Conservation (phyloP, 441 rosid genomes). For the Melastoma candidum region DNA sequence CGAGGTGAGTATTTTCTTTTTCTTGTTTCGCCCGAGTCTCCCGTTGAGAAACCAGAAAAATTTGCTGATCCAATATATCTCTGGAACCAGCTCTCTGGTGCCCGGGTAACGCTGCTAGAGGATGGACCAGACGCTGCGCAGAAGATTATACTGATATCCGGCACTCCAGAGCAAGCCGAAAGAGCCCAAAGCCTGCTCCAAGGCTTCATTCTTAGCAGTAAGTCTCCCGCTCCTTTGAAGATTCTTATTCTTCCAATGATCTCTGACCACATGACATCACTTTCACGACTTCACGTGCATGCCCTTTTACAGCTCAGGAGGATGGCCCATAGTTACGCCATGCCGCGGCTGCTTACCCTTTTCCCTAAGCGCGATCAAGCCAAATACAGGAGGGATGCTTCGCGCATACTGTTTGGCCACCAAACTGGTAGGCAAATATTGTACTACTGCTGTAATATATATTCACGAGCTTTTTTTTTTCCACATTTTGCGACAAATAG, state of each 20-base stretch:
- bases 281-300: not conserved
- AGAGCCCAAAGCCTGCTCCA: conserved; percentile 96
- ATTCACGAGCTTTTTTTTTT: too few relatives aligned
- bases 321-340: conserved; percentile 35
- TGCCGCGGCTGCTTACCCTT: too few relatives aligned
- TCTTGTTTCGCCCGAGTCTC: not conserved
- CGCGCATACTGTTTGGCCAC: too few relatives aligned
- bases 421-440: too few relatives aligned
- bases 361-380: too few relatives aligned
- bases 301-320: conserved; percentile 53
- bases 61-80: conserved; percentile 8
- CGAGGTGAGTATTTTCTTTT: conserved; percentile 40
- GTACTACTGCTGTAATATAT: too few relatives aligned
- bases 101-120: conserved; percentile 66
- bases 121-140: conserved; percentile 58
- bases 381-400: too few relatives aligned
- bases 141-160: conserved; percentile 73
- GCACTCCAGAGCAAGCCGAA: conserved; percentile 87
- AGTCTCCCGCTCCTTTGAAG: conserved; percentile 19
- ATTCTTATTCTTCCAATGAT: not conserved
- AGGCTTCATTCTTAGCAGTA: conserved; percentile 94
- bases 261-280: too few relatives aligned
- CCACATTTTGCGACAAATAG: too few relatives aligned
- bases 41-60: not conserved
- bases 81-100: conserved; percentile 71